These are phyloP conservation scores for Noccaea caerulescens DNA, from an alignment of 345 rosid species.

Conservation along the genomic window DNA sequence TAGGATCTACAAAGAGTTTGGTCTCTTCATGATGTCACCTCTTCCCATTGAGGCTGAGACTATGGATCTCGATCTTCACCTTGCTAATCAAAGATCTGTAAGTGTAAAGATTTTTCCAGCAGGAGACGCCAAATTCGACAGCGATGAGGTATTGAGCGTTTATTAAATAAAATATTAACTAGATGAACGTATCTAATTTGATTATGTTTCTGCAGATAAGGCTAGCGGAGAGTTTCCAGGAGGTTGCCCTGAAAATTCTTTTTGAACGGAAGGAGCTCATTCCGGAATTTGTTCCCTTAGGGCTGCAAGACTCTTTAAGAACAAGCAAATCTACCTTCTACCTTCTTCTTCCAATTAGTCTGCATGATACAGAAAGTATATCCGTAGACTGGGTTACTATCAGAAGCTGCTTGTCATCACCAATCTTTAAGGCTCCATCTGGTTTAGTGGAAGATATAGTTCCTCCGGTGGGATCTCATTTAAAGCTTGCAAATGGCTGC, in stretches of 20 bases:
- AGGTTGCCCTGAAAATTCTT: constrained; percentile 74
- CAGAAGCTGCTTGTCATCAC: constrained; percentile 76
- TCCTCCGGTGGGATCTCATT: constrained; percentile 37
- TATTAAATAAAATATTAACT: neutral
- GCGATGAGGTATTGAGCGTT: constrained; percentile 60
- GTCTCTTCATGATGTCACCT: constrained; percentile 75
- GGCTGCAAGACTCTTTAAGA: constrained; percentile 46
- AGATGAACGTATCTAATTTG: constrained; percentile 26
- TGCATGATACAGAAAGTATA: constrained; percentile 44
- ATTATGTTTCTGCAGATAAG: constrained; percentile 55
- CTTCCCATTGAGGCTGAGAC: constrained; percentile 81
- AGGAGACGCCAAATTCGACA: constrained; percentile 49
- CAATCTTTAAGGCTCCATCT: constrained; percentile 60
- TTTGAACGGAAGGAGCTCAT: constrained; percentile 64
- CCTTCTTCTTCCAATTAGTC: constrained; percentile 75
- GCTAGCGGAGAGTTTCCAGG: constrained; percentile 72
- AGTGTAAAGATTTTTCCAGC: constrained; percentile 61
- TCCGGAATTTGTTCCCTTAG: constrained; percentile 61
- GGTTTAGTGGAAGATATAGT: constrained; percentile 38
- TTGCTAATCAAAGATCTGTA: constrained; percentile 80
- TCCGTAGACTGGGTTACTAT: constrained; percentile 68
- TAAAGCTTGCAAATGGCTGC: constrained; percentile 73
- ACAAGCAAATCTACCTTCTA: constrained; percentile 64
- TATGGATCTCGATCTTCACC: constrained; percentile 83
- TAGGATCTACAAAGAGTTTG: constrained; percentile 72